Percentiles rank a stretch among this genome's conserved stretches.
Conservation (phyloP, 2,329 filamentous ascomycete species). For the Verticillium albo-atrum region DNA sequence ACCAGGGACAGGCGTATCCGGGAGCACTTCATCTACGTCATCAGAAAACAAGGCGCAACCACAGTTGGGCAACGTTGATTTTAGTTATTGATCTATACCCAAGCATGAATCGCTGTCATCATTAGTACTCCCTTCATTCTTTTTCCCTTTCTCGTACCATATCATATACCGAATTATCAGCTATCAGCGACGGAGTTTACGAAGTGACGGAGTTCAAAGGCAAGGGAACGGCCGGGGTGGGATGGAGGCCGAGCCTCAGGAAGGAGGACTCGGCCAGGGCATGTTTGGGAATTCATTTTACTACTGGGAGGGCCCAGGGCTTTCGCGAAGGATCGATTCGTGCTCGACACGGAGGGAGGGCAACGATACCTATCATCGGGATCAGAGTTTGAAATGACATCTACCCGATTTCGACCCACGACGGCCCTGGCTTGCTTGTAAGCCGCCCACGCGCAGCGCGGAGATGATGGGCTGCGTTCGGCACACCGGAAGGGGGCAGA, state of each 20-base stretch:
- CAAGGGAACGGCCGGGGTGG: background rate
- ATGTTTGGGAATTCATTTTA: background rate
- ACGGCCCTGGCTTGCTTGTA: background rate
- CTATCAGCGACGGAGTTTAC: background rate
- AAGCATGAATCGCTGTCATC: background rate
- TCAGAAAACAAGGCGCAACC: constrained; percentile 47
- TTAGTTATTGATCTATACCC: constrained; percentile 47
- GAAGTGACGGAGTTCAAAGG: background rate
- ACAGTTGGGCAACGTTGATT: constrained; percentile 56
- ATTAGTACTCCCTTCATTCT: background rate
- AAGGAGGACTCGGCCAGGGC: background rate
- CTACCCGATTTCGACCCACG: background rate
- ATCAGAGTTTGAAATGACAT: background rate
- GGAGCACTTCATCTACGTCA: constrained; percentile 30
- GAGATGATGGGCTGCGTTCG: background rate
- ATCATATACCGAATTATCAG: background rate
- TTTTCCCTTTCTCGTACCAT: background rate
- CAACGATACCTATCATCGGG: background rate
- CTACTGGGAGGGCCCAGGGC: background rate
- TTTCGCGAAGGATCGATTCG: background rate
- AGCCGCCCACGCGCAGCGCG: background rate
- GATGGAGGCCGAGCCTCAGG: background rate
- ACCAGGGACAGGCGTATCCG: constrained; percentile 23
- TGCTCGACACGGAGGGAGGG: background rate
- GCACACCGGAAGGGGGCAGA: background rate